A percentile compares a stretch with the other conserved stretches of the same genome.
These are phyloP conservation scores for Huiozyma sinensis DNA, from an alignment of 805 yeast species.

Conservation along the genomic window DNA sequence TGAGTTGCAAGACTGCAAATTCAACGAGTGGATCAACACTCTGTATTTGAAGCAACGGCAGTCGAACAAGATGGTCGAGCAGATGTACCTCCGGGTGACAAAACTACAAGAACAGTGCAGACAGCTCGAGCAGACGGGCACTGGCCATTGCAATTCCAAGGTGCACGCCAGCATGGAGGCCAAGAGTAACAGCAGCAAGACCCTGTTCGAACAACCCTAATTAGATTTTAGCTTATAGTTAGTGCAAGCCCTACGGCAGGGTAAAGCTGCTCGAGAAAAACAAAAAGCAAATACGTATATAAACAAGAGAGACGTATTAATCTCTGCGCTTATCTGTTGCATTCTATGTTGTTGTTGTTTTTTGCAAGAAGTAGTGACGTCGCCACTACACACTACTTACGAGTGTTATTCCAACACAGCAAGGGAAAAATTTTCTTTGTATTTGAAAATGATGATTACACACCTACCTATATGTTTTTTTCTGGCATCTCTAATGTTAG, in stretches of 20 bases:
- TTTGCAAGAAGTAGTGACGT: too few species aligned
- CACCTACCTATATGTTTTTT: constrained; percentile 35
- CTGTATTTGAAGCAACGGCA: constrained; percentile 44
- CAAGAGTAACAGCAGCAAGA: not conserved
- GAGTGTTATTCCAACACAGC: too few species aligned
- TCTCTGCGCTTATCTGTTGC: too few species aligned
- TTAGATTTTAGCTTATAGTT: too few species aligned
- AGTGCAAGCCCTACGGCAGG: too few species aligned
- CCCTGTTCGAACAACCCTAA: too few species aligned
- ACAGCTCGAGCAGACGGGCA: constrained; percentile 10
- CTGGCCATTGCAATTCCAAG: not conserved
- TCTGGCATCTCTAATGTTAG: constrained; percentile 95
- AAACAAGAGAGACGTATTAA: too few species aligned
- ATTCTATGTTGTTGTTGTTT: too few species aligned
- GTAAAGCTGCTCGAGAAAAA: too few species aligned
- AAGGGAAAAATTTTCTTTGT: too few species aligned
- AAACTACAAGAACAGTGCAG: constrained; percentile 28
- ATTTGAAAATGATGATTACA: constrained; percentile 8
- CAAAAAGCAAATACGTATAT: too few species aligned
- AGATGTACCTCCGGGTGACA: constrained; percentile 29
- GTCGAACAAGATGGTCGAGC: constrained; percentile 45
- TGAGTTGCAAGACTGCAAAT: constrained; percentile 41
- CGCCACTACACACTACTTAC: too few species aligned
- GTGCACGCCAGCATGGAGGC: not conserved
- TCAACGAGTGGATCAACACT: constrained; percentile 51